phyloP scores from a whole-genome alignment of 2,329 filamentous ascomycete genomes.

The Ophiocordyceps robertsii region DNA sequence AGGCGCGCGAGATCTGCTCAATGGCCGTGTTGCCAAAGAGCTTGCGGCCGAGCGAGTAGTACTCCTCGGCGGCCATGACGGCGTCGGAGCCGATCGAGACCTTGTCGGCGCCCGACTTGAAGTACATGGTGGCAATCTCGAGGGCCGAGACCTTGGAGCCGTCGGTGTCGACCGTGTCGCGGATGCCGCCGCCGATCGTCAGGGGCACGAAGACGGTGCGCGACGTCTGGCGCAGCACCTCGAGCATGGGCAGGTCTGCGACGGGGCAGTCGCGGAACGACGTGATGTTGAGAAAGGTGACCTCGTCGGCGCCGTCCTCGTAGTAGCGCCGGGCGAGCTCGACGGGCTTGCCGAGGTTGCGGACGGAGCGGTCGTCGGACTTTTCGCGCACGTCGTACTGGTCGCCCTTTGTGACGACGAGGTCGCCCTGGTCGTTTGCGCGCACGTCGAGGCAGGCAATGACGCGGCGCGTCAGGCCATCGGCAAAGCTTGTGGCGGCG shows the following conservation, averaged over 20 bases:
- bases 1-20: constrained; percentile 85
- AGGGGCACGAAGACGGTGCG: constrained; percentile 91
- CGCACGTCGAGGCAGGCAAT: constrained; percentile 96
- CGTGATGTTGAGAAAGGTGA: constrained; percentile 97
- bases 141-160: constrained; percentile 77
- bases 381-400: constrained; percentile 98
- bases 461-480: constrained; percentile 79
- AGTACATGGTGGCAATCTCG: constrained; percentile 92
- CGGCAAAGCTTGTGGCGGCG: constrained; percentile 16
- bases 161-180: constrained; percentile 82
- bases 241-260: constrained; percentile 88
- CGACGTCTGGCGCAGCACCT: constrained; percentile 75
- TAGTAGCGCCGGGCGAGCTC: constrained; percentile 92
- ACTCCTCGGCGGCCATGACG: constrained; percentile 84
- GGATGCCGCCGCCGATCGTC: constrained; percentile 90
- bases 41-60: constrained; percentile 56
- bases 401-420: constrained; percentile 96
- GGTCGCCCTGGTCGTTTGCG: constrained; percentile 82
- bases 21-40: constrained; percentile 79
- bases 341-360: constrained; percentile 93
- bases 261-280: constrained; percentile 92
- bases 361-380: constrained; percentile 47
- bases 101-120: constrained; percentile 93
- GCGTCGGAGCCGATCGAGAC: constrained; percentile 94
- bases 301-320: constrained; percentile 89